Evolutionary conservation across 345 rosid genomes (phyloP).

Genomic region (Eutrema yunnanense): DNA sequence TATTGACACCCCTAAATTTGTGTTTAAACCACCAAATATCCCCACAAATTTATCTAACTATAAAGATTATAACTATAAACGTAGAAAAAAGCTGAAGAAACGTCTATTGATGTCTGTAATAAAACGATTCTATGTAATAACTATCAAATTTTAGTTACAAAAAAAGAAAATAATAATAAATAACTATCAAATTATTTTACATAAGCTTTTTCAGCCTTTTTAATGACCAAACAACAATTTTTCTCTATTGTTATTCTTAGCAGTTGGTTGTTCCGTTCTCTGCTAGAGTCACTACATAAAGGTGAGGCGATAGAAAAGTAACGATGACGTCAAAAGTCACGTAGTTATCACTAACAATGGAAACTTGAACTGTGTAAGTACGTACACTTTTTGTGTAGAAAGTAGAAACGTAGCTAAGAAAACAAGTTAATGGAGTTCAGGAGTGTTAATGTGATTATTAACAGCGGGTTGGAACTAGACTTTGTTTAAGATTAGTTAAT

Average conservation of each 20-base stretch:
- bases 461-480: no score
- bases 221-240: neutral
- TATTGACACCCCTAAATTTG: no score
- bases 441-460: no score
- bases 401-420: conserved; percentile 3
- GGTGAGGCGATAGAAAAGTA: conserved; percentile 11
- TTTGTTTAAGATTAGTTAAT: no score
- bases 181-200: neutral
- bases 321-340: conserved; percentile 21
- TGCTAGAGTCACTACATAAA: neutral
- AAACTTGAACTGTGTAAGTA: conserved; percentile 2
- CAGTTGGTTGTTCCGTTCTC: neutral
- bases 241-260: neutral
- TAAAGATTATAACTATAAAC: neutral
- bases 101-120: neutral
- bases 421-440: conserved; percentile 9
- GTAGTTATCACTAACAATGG: no score
- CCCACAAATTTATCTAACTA: neutral
- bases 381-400: neutral
- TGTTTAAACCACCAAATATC: no score
- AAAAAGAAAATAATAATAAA: no score
- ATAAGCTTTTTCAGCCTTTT: neutral
- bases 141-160: no score
- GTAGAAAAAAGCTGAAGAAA: neutral
- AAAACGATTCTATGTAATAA: neutral